Evolutionary conservation across 2,329 filamentous ascomycete species (phyloP).

Genomic region (Diaporthe citriasiana): DNA sequence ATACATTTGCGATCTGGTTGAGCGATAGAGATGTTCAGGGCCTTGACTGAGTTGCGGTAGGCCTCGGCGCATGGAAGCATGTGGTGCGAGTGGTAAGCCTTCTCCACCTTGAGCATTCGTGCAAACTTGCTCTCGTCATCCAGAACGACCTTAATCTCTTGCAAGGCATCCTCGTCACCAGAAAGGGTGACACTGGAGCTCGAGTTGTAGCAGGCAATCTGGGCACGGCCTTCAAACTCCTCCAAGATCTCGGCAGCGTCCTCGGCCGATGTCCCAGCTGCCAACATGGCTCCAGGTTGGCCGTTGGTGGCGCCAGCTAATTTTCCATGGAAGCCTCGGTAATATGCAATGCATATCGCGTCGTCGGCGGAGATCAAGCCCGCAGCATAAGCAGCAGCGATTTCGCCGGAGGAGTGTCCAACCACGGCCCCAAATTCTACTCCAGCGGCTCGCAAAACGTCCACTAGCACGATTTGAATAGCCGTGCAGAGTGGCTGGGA

Average conservation of each 20-base stretch:
- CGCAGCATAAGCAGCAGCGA: conserved; percentile 26
- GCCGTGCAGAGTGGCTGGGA: conserved; percentile 48
- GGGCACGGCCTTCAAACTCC: not conserved
- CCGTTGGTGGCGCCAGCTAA: not conserved
- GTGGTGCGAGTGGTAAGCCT: conserved; percentile 60
- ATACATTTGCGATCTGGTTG: not conserved
- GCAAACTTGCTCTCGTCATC: conserved; percentile 52
- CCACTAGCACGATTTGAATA: conserved; percentile 55
- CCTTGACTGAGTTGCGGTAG: conserved; percentile 47
- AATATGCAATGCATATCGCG: conserved; percentile 48
- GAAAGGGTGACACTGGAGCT: conserved; percentile 48
- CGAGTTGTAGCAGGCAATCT: conserved; percentile 8
- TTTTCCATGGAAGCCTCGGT: conserved; percentile 38
- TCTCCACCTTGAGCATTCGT: conserved; percentile 56
- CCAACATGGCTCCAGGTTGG: conserved; percentile 27
- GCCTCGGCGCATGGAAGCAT: conserved; percentile 54
- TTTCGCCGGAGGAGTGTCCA: conserved; percentile 48
- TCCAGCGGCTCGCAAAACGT: conserved; percentile 48
- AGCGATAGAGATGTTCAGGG: conserved; percentile 44
- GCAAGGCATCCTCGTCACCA: conserved; percentile 49
- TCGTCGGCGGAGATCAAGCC: conserved; percentile 31
- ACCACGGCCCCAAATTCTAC: conserved; percentile 47
- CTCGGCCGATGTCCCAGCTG: not conserved
- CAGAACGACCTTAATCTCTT: conserved; percentile 49
- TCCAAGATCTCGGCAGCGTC: conserved; percentile 42